Conservation (phyloP, 1,284 basidiomycete species). For the Ceratobasidium sp. region DNA sequence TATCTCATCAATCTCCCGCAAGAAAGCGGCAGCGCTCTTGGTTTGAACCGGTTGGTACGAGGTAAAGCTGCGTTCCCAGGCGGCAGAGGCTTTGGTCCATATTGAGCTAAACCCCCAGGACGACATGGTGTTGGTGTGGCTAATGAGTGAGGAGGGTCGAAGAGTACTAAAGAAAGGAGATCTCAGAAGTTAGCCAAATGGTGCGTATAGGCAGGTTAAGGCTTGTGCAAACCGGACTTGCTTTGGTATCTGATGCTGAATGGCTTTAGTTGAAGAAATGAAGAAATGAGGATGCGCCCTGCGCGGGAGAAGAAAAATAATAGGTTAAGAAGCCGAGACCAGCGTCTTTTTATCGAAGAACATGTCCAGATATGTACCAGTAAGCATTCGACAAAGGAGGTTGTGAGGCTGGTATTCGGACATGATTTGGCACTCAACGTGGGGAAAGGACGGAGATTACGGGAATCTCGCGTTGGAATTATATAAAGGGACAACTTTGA, state of each 20-base stretch:
- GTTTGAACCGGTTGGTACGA: not conserved
- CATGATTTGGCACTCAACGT: too few species aligned
- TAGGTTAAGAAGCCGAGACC: not conserved
- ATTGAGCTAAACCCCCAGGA: not conserved
- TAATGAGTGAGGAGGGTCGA: not conserved
- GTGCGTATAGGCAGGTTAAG: not conserved
- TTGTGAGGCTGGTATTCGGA: not conserved
- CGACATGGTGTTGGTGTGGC: not conserved
- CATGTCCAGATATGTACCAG: not conserved
- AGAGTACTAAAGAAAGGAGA: not conserved
- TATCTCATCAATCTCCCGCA: not conserved
- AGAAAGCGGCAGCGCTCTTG: not conserved
- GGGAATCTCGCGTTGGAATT: too few species aligned
- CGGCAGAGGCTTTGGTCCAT: not conserved
- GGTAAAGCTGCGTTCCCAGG: not conserved
- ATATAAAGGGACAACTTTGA: too few species aligned
- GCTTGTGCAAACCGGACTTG: not conserved
- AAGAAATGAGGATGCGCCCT: too few species aligned
- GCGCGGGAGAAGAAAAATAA: too few species aligned
- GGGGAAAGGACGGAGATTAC: too few species aligned
- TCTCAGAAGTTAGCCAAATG: not conserved
- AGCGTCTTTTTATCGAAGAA: not conserved
- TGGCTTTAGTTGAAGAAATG: too few species aligned
- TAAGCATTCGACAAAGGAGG: not conserved
- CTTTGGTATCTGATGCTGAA: not conserved